Percentiles rank a stretch among this genome's conserved stretches.
phyloP scores from a whole-genome alignment of 1,284 basidiomycete genomes.

The Gomphus sp. region DNA sequence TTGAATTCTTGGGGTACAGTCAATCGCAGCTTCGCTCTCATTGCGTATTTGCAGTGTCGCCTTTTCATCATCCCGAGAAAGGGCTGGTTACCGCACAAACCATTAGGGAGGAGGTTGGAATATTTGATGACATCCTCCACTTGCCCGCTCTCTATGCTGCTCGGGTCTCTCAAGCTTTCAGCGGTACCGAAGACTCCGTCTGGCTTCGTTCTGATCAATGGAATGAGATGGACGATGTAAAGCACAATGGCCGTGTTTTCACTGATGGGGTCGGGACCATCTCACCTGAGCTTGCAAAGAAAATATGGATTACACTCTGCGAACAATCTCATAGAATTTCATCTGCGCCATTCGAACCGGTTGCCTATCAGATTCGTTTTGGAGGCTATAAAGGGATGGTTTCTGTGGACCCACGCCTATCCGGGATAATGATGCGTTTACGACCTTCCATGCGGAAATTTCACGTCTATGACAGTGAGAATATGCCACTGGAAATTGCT shows the following conservation, averaged over 20 bases:
- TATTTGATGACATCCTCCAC: slow-evolving; percentile 28
- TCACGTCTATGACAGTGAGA: slow-evolving; percentile 32
- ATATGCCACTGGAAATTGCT: slow-evolving; percentile 62
- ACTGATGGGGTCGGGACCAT: slow-evolving; percentile 68
- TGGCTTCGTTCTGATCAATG: slow-evolving; percentile 45
- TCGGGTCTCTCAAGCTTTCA: slow-evolving; percentile 74
- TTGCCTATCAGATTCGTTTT: slow-evolving; percentile 68
- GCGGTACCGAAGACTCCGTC: slow-evolving; percentile 66
- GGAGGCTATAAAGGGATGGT: slow-evolving; percentile 74
- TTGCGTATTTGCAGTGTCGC: slow-evolving; percentile 17
- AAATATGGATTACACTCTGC: slow-evolving; percentile 40
- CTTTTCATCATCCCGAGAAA: slow-evolving; percentile 18
- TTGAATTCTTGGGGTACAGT: slow-evolving; percentile 49
- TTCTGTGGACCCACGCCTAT: slow-evolving; percentile 46
- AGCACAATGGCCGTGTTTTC: slow-evolving; percentile 35
- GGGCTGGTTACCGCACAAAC: slow-evolving; percentile 13
- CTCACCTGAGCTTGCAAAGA: slow-evolving; percentile 43
- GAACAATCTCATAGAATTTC: slow-evolving; percentile 28
- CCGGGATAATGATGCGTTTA: slow-evolving; percentile 48
- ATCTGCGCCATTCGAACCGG: slow-evolving; percentile 34
- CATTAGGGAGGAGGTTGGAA: slow-evolving; percentile 1
- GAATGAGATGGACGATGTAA: slow-evolving; percentile 49
- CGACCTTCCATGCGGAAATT: slow-evolving; percentile 74
- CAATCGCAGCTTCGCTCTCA: slow-evolving; percentile 36
- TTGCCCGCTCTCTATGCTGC: slow-evolving; percentile 73